A percentile compares a stretch with the other conserved stretches of the same genome.
Conservation (phyloP, 1,284 basidiomycete species). For the Xanthoconium separans region DNA sequence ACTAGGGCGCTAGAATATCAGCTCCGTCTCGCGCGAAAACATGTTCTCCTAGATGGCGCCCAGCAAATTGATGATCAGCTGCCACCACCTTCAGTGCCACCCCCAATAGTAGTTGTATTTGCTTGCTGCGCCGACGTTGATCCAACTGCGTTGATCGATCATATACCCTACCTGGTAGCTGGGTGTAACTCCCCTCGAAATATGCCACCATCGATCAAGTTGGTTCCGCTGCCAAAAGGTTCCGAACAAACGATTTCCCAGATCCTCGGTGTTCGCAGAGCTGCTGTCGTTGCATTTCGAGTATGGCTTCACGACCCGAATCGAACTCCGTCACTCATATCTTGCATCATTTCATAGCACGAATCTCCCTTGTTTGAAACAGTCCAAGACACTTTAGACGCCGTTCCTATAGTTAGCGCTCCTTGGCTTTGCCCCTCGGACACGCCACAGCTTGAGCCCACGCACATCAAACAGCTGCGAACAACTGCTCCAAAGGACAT, state of each 20-base stretch:
- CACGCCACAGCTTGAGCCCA: conserved; percentile 51
- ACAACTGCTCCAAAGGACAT: conserved; percentile 82
- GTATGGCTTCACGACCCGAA: conserved; percentile 33
- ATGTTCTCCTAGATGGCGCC: conserved; percentile 13
- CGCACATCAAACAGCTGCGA: conserved; percentile 83
- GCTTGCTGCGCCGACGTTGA: conserved; percentile 73
- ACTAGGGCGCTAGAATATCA: conserved; percentile 73
- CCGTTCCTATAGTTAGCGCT: conserved; percentile 53
- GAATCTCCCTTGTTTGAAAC: conserved; percentile 39
- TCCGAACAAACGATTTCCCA: conserved; percentile 67
- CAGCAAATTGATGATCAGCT: conserved; percentile 20
- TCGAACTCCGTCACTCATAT: conserved; percentile 8
- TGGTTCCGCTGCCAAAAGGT: conserved; percentile 72
- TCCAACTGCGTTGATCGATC: conserved; percentile 66
- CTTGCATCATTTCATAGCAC: conserved; percentile 27
- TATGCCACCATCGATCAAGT: conserved; percentile 40
- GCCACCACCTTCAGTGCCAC: background rate
- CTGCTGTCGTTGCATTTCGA: conserved; percentile 65
- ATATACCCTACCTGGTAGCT: conserved; percentile 72
- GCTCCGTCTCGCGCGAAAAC: conserved; percentile 38
- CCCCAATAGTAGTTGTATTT: conserved; percentile 50
- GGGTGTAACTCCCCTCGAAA: conserved; percentile 57
- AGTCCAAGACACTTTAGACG: conserved; percentile 43
- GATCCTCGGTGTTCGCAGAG: conserved; percentile 65
- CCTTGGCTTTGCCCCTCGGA: conserved; percentile 56